A percentile compares a stretch with the other conserved stretches of the same genome.
Evolutionary conservation across 2,329 filamentous ascomycete species (phyloP).

Genomic region (Calonectria montana): DNA sequence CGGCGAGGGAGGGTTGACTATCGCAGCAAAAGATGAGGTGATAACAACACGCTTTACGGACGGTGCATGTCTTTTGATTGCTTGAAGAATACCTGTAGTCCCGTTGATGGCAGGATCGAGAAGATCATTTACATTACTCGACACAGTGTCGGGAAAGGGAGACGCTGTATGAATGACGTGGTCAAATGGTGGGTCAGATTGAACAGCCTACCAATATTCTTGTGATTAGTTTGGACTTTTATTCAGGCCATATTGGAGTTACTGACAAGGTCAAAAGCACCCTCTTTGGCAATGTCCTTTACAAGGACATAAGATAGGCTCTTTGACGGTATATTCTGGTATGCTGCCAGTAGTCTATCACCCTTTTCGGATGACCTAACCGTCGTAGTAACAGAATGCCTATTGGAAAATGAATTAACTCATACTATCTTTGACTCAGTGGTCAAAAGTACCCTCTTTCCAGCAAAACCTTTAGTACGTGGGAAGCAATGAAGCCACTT

Average conservation of each 20-base stretch:
- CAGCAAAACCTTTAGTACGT: background rate
- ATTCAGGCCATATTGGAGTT: no score
- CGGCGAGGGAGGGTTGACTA: background rate
- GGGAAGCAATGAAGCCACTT: conserved; percentile 1
- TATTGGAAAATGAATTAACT: background rate
- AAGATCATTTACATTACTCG: background rate
- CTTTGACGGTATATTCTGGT: background rate
- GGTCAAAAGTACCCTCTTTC: background rate
- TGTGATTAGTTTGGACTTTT: background rate
- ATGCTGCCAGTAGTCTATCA: background rate
- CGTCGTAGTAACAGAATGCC: background rate
- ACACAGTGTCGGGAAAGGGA: background rate
- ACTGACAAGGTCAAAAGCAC: conserved; percentile 38
- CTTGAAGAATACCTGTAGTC: background rate
- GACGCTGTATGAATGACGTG: conserved; percentile 12
- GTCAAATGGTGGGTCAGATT: background rate
- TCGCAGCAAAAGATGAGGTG: conserved; percentile 4
- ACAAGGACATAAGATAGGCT: background rate
- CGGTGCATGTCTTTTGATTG: background rate
- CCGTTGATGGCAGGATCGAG: conserved; percentile 4
- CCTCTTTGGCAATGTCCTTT: conserved; percentile 44
- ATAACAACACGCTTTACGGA: background rate
- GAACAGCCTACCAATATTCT: background rate
- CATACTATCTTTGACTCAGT: background rate
- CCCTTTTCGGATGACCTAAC: background rate